Evolutionary conservation across 192 early-diverging fungal genomes (phyloP), one percentile per base, ranked within the genome.

Genomic region (Coemansia sp.): DNA sequence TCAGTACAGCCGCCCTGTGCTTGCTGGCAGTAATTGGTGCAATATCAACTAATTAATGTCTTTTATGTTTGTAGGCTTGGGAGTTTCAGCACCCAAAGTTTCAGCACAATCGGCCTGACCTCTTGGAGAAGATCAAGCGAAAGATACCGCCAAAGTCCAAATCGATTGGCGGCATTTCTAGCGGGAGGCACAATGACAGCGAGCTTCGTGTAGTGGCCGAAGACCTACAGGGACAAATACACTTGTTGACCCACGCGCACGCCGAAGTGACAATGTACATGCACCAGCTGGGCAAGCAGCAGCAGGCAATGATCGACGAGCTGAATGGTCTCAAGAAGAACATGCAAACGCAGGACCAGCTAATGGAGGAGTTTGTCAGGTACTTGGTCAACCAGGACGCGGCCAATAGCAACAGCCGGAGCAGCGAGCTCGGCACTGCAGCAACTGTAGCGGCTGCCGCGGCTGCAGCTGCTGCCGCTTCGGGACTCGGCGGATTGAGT

Each of bases 81-180:
- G 92, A 95, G 65, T 95, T 95, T 66, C 87, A 88, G 68, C 94
- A 95, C 66, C 91, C 91, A 1, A 83, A 88, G 37, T 95, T 95
- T 62, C 90, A 89, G 69, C 85, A 87, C 69, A 90, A 89, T 39
- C 85, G 85, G 8, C 83, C 84, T 3, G 87, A 87, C 61, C 84
- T 89, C 20, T 79, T 90, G 21, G 87, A 89, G 34, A 83, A 83
- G 25, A 90, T 92, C 65, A 88, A 88, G 68, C 87, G 91, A 48
- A 90, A 90, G 75, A 81, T 80, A 14, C 83, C 83, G 6, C 79
- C 79, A 69, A 82, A 82, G 62, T 70, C 79, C 34, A 82, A 76
- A 37, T 77, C 75, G 10, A 57, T 77, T 33, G 79, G 79, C 26
- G 75, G 72, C 10, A 61, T 82, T 21, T 63, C 68, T 31, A 80